A percentile compares a stretch with the other conserved stretches of the same genome.
Conservation (phyloP, 164 flowering plant genomes). For the Vitis riparia region DNA sequence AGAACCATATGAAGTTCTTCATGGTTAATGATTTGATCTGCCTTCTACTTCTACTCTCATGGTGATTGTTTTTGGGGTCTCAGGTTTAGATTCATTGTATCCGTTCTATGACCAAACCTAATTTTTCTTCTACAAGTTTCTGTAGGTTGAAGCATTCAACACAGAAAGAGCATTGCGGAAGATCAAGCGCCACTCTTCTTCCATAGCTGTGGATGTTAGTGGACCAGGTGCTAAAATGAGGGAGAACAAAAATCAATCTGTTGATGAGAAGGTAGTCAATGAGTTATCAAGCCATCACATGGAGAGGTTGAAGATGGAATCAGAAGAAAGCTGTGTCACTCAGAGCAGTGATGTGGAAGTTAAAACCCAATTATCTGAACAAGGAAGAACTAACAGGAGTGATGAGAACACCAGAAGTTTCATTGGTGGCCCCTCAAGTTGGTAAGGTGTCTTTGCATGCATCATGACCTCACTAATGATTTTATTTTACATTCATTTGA, state of each 20-base stretch:
- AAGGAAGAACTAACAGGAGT: slow-evolving; percentile 19
- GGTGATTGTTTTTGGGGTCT: neutral
- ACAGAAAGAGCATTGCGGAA: slow-evolving; percentile 68
- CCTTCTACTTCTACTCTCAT: neutral
- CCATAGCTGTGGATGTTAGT: slow-evolving; percentile 39
- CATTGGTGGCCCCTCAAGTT: slow-evolving; percentile 57
- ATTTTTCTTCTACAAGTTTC: slow-evolving; percentile 6
- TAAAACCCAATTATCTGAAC: slow-evolving; percentile 27
- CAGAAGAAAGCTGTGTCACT: slow-evolving; percentile 28
- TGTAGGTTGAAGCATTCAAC: slow-evolving; percentile 74
- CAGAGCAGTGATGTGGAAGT: slow-evolving; percentile 22
- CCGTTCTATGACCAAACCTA: neutral
- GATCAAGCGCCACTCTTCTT: slow-evolving; percentile 70
- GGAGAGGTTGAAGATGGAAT: slow-evolving; percentile 30
- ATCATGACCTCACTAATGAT: neutral
- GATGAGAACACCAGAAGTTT: slow-evolving; percentile 23
- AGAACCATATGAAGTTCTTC: no score
- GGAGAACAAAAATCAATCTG: slow-evolving; percentile 17
- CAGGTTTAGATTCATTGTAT: no score
- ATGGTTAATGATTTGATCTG: no score
- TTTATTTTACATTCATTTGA: neutral
- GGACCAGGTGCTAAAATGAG: slow-evolving; percentile 22
- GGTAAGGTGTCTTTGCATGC: slow-evolving; percentile 36
- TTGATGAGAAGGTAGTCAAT: slow-evolving; percentile 23
- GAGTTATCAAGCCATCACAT: slow-evolving; percentile 25